These are phyloP conservation scores for Hyaloscypha finlandica DNA, from an alignment of 495 filamentous ascomycete genomes.

Conservation along the genomic window DNA sequence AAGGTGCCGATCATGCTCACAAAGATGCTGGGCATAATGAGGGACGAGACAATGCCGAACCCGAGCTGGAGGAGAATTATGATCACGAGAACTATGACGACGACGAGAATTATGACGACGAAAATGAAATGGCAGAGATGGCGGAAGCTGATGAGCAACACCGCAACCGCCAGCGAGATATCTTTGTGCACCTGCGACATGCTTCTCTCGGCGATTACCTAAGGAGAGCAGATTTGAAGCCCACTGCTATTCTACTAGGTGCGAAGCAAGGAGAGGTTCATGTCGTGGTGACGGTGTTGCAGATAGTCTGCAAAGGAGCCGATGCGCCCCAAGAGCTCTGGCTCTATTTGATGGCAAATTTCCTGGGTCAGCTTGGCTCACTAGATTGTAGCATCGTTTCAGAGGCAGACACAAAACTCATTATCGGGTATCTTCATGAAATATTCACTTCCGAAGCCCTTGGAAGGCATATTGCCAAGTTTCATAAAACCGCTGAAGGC, in stretches of 20 bases:
- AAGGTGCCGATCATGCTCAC: not conserved
- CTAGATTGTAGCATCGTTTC: slow-evolving; percentile 17
- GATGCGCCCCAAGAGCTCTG: slow-evolving; percentile 20
- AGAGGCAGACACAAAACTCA: slow-evolving; percentile 17
- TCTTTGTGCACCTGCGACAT: slow-evolving; percentile 20
- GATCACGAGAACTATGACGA: slow-evolving; percentile 14
- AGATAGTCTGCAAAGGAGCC: slow-evolving; percentile 19
- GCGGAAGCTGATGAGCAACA: slow-evolving; percentile 16
- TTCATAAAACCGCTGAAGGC: slow-evolving; percentile 7
- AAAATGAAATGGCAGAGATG: slow-evolving; percentile 17
- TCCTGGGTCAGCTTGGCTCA: slow-evolving; percentile 11
- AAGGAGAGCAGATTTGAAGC: slow-evolving; percentile 12
- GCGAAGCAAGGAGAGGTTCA: slow-evolving; percentile 13
- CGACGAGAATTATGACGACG: slow-evolving; percentile 18
- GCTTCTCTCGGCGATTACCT: slow-evolving; percentile 23
- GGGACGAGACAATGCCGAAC: not conserved
- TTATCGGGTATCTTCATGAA: slow-evolving; percentile 19
- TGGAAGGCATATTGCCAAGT: slow-evolving; percentile 19
- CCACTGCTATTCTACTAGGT: slow-evolving; percentile 15
- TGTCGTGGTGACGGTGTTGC: slow-evolving; percentile 19
- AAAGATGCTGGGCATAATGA: not conserved
- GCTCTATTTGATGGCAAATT: slow-evolving; percentile 19
- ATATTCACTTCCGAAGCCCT: slow-evolving; percentile 21
- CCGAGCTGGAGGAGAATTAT: slow-evolving; percentile 8
- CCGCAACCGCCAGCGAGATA: slow-evolving; percentile 18